These are phyloP conservation scores for Pholiota adiposa DNA, from an alignment of 1,284 basidiomycete species.

Conservation along the genomic window DNA sequence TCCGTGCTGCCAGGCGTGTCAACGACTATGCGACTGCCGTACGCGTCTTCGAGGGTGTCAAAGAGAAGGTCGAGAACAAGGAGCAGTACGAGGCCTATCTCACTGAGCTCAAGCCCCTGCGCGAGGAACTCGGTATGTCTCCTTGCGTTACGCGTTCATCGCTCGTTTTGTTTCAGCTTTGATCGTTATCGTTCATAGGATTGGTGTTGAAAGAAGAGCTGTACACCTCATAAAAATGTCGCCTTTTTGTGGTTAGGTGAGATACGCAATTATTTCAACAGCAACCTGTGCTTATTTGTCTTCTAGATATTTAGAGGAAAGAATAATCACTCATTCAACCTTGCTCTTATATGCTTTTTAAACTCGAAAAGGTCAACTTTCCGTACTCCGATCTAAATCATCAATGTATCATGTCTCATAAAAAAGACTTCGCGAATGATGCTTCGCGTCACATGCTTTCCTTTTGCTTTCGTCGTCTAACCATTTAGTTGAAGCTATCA, in stretches of 20 bases:
- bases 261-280: neutral
- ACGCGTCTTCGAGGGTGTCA: conserved; percentile 90
- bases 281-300: neutral
- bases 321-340: conserved; percentile 14
- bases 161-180: neutral
- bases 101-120: conserved; percentile 82
- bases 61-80: conserved; percentile 96
- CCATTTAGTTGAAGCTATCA: no score
- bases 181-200: conserved; percentile 32
- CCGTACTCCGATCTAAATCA: no score
- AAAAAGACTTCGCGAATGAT: no score
- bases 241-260: conserved; percentile 13
- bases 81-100: conserved; percentile 91
- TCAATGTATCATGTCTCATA: no score
- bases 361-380: no score
- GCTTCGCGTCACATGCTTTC: no score
- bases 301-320: conserved; percentile 15
- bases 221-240: conserved; percentile 36
- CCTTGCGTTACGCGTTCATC: neutral
- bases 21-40: conserved; percentile 98
- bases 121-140: conserved; percentile 87
- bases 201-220: conserved; percentile 49
- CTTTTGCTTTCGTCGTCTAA: no score
- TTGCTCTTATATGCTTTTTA: neutral
- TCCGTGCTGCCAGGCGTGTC: conserved; percentile 89